phyloP scores from a whole-genome alignment of 179 eudicot species.

The Nepenthes alata region DNA sequence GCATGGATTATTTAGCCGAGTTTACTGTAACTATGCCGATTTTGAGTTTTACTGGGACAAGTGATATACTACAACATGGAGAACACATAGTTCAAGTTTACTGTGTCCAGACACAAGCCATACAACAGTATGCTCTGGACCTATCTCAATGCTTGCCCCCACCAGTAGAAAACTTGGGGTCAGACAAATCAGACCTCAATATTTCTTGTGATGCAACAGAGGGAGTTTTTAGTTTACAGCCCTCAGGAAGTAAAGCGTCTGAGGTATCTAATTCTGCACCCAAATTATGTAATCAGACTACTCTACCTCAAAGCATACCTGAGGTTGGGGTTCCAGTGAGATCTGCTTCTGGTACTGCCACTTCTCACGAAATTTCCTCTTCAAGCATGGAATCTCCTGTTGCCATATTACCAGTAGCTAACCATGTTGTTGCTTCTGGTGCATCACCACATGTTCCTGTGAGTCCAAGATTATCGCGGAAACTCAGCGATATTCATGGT shows the following conservation, averaged over 20 bases:
- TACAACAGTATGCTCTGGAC: conserved; percentile 96
- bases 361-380: conserved; percentile 27
- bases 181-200: conserved; percentile 57
- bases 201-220: conserved; percentile 49
- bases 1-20: conserved; percentile 90
- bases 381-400: conserved; percentile 33
- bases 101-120: conserved; percentile 98
- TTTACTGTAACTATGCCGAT: conserved; percentile 98
- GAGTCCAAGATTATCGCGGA: conserved; percentile 63
- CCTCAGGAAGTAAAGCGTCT: conserved; percentile 43
- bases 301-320: conserved; percentile 29
- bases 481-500: conserved; percentile 33
- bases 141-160: conserved; percentile 86
- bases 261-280: conserved; percentile 39
- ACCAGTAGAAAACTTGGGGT: conserved; percentile 42
- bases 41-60: conserved; percentile 87
- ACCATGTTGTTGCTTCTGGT: conserved; percentile 25
- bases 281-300: conserved; percentile 19
- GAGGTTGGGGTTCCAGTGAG: conserved; percentile 30
- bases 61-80: conserved; percentile 64
- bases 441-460: conserved; percentile 48
- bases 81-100: conserved; percentile 82
- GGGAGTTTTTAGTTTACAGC: conserved; percentile 34
- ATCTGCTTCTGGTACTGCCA: conserved; percentile 31
- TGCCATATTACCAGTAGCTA: conserved; percentile 24